These are phyloP conservation scores for Calonectria hongkongensis DNA, from an alignment of 2,329 filamentous ascomycete genomes.

Conservation along the genomic window DNA sequence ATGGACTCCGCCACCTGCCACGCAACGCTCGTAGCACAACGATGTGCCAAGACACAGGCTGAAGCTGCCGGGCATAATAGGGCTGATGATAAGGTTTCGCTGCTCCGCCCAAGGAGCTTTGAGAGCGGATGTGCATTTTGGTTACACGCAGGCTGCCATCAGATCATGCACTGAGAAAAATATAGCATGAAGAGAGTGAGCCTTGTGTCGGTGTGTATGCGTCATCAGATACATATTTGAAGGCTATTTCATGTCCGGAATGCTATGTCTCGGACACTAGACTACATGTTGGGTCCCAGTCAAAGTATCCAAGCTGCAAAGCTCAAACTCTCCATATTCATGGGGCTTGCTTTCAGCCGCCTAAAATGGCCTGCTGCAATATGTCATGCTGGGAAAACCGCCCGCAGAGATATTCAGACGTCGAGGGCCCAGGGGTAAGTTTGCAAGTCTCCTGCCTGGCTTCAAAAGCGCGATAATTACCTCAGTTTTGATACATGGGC, in stretches of 20 bases:
- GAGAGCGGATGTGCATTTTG: background rate
- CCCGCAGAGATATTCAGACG: conserved; percentile 5
- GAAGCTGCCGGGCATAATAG: background rate
- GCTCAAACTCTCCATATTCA: too few species aligned
- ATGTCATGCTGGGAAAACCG: background rate
- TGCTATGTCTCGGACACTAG: too few species aligned
- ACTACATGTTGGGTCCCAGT: too few species aligned
- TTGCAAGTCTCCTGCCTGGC: too few species aligned
- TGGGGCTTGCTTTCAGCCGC: background rate
- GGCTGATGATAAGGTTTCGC: background rate
- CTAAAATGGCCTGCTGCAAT: background rate
- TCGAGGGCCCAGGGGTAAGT: conserved; percentile 32
- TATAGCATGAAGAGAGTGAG: background rate
- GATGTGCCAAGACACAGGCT: background rate
- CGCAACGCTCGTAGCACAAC: background rate
- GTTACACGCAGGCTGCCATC: background rate
- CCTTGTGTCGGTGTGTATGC: background rate
- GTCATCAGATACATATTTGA: background rate
- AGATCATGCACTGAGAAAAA: background rate
- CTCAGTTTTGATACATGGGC: too few species aligned
- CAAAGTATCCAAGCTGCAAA: too few species aligned
- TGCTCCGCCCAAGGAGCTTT: background rate
- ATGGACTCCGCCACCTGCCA: background rate
- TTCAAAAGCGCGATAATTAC: background rate
- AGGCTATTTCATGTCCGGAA: too few species aligned